Percentiles rank a stretch among this genome's conserved stretches.
phyloP scores from a whole-genome alignment of 352 stramenopile species.

The Phytophthora fragariaefolia region DNA sequence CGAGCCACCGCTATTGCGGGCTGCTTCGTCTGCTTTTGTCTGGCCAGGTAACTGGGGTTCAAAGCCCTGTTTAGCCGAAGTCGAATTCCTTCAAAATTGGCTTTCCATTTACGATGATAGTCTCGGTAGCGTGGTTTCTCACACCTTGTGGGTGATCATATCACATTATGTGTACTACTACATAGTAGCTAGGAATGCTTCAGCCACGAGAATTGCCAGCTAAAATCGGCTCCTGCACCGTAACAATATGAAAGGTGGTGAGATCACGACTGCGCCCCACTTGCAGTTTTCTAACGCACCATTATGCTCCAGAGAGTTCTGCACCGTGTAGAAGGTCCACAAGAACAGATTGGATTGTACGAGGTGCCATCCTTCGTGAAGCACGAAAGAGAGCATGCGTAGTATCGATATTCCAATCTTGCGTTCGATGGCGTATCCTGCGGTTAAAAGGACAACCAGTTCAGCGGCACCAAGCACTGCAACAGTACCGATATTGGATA shows the following conservation, averaged over 20 bases:
- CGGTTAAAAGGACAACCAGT: constrained; percentile 8
- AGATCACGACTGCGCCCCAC: not conserved
- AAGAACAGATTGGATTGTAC: constrained; percentile 28
- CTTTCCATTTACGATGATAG: too few relatives aligned
- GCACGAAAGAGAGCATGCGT: constrained; percentile 27
- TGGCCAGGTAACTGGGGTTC: too few relatives aligned
- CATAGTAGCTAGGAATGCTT: too few relatives aligned
- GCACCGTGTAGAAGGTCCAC: constrained; percentile 32
- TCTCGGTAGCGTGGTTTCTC: too few relatives aligned
- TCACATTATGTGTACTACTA: too few relatives aligned
- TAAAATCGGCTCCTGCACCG: constrained; percentile 25
- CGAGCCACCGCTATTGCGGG: too few relatives aligned
- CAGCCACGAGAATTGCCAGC: constrained; percentile 25
- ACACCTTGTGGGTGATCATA: too few relatives aligned
- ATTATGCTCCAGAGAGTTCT: constrained; percentile 29
- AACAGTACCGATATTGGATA: constrained; percentile 7
- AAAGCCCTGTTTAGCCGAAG: too few relatives aligned
- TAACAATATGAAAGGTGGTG: not conserved
- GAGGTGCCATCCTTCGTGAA: constrained; percentile 10
- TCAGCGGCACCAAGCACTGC: constrained; percentile 16
- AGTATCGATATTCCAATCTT: constrained; percentile 22
- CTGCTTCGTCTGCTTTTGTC: too few relatives aligned
- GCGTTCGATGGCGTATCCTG: constrained; percentile 10
- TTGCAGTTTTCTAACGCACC: not conserved
- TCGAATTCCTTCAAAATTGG: too few relatives aligned